Base-by-base conservation (phyloP, 768 basidiomycete genomes). In the Leccinellum albellum region DNA sequence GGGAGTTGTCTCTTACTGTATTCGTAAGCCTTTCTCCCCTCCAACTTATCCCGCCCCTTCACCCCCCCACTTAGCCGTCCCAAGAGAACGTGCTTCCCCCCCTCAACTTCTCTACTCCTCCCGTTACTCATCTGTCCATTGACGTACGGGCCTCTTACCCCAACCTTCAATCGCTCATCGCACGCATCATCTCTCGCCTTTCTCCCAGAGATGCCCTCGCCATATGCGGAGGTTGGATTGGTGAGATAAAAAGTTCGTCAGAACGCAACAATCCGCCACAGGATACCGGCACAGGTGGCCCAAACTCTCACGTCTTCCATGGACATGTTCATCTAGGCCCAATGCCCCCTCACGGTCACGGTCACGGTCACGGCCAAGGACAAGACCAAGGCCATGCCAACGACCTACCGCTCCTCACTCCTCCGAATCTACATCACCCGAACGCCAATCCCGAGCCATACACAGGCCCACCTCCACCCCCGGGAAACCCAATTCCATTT, bases 1-100 rank as follows among this genome's bases (percentile, higher is more conserved):
- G 82, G 60, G 83, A 78, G 55, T 74, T 91, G 1, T 84, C 87
- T 1, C 74, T 89, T 28, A 83, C 84, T 15, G 77, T 79, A 45
- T 78, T 79, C 56, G 87, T 89, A 55, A 57, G 84, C 13, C 1
- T 70, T 12, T 7, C 26, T 14, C 20, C n/a, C n/a, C 1, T 12
- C 45, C 1, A 12, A 24, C 44, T 50, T 28, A 7, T 50, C 14
- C 49, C 54, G 31, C 51, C 28, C 32, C 50, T 53, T 57, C 51
- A 37, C 52, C 10, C 6, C n/a, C 13, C 26, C 20, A 21, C 12
- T 23, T 24, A 64, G 63, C 63, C 68, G 6, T 51, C 54, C 40
- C 59, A 65, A 26, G 64, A 59, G 3, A 42, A 4, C 21, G 1
- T 13, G 0, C 52, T 58, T 28, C 61, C 66, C 9, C 35, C 42